phyloP scores from a whole-genome alignment of 176 grass and related monocot genomes.

The Pontederia crassipes region DNA sequence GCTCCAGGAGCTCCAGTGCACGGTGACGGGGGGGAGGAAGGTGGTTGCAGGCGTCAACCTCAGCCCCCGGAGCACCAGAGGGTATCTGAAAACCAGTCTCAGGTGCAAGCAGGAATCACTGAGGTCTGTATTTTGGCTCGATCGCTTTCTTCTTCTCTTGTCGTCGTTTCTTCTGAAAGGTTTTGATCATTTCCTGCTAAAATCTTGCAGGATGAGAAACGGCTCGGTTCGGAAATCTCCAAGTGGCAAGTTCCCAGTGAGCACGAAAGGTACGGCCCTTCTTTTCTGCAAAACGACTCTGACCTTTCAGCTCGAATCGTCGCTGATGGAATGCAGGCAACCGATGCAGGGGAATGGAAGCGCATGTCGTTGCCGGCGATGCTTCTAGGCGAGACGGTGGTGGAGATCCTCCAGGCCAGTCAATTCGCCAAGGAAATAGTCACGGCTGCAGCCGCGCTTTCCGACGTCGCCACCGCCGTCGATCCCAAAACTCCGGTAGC shows the following conservation, averaged over 20 bases:
- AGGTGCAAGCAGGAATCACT: constrained; percentile 84
- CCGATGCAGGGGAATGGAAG: constrained; percentile 38
- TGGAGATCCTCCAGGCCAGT: constrained; percentile 73
- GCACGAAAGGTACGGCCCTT: constrained; percentile 3
- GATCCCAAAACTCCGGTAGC: constrained; percentile 49
- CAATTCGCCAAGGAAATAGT: constrained; percentile 51
- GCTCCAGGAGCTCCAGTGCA: constrained; percentile 94
- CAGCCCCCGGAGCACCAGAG: constrained; percentile 88
- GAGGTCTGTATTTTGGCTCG: constrained; percentile 30
- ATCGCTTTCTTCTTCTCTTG: background rate
- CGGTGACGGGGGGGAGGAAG: constrained; percentile 70
- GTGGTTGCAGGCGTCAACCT: constrained; percentile 73
- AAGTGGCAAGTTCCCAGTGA: constrained; percentile 45
- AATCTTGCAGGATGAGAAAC: constrained; percentile 41
- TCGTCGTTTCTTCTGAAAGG: background rate
- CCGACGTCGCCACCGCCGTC: background rate
- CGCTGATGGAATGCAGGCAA: background rate
- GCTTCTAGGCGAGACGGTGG: constrained; percentile 64
- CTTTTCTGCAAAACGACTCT: background rate
- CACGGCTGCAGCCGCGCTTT: constrained; percentile 8
- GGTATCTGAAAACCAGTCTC: constrained; percentile 81
- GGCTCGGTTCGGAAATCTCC: constrained; percentile 47
- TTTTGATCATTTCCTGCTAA: background rate
- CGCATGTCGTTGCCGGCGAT: constrained; percentile 73
- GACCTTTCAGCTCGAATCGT: background rate